Evolutionary conservation across 2,329 filamentous ascomycete species (phyloP).

Genomic region (Plectosphaerella plurivora): DNA sequence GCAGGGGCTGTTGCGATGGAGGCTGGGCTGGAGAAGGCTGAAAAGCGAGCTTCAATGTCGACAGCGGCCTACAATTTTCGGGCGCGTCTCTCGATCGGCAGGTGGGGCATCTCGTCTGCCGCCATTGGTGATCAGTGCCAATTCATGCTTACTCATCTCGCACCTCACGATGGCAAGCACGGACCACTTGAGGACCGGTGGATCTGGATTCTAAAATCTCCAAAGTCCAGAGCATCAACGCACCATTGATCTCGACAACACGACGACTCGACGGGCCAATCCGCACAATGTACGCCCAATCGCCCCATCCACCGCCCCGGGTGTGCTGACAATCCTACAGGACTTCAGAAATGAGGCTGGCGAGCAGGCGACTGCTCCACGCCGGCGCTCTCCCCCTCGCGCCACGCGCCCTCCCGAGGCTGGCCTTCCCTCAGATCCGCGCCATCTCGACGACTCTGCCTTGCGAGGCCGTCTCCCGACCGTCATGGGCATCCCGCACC

Average conservation of each 20-base stretch:
- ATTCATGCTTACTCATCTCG: not conserved
- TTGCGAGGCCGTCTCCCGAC: not conserved
- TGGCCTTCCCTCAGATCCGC: not conserved
- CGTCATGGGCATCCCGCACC: not conserved
- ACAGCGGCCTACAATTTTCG: slow-evolving; percentile 2
- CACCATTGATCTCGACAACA: not conserved
- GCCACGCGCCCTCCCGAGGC: not conserved
- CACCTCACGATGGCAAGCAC: not conserved
- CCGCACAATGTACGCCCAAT: not conserved
- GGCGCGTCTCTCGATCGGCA: slow-evolving; percentile 2
- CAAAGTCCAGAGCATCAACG: not conserved
- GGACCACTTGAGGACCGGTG: not conserved
- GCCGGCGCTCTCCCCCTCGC: not conserved
- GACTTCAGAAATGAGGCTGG: slow-evolving; percentile 10
- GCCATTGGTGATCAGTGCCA: too few relatives aligned
- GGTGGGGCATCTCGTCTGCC: too few relatives aligned
- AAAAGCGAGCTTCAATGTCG: not conserved
- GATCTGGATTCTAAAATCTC: not conserved
- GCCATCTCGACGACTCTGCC: not conserved
- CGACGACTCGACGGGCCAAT: not conserved
- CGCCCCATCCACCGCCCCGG: not conserved
- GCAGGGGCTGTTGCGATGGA: too few relatives aligned
- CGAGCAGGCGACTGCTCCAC: slow-evolving; percentile 10
- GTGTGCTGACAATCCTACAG: not conserved
- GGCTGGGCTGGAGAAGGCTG: too few relatives aligned